A percentile compares a stretch with the other conserved stretches of the same genome.
Conservation (phyloP, 768 basidiomycete species). For the Strobilomyces confusus region DNA sequence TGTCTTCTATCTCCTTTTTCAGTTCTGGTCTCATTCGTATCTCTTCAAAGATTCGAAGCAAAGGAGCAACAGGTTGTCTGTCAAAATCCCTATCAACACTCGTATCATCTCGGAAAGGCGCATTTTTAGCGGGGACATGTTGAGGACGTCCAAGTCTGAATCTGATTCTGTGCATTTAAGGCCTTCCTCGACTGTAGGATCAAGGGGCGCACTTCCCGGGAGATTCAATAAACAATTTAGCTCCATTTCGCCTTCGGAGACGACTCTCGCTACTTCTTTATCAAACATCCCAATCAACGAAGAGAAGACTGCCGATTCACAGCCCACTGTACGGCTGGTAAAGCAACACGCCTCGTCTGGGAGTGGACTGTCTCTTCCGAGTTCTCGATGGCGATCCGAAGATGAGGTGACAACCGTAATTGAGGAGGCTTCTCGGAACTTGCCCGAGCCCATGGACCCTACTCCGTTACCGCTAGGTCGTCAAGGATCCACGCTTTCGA, state of each 20-base stretch:
- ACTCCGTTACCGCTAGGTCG: constrained; percentile 12
- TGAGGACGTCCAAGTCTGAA: constrained; percentile 19
- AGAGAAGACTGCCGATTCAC: constrained; percentile 8
- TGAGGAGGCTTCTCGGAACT: background rate
- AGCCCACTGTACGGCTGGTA: constrained; percentile 26
- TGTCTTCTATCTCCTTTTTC: constrained; percentile 47
- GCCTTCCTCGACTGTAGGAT: constrained; percentile 9
- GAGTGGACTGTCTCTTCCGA: constrained; percentile 6
- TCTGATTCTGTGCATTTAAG: constrained; percentile 16
- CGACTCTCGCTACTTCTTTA: constrained; percentile 19
- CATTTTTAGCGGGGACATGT: constrained; percentile 23
- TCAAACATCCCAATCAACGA: background rate
- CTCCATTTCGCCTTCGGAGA: constrained; percentile 26
- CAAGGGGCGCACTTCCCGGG: constrained; percentile 11
- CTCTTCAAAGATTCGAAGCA: constrained; percentile 48
- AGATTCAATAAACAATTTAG: constrained; percentile 6
- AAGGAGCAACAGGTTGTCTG: constrained; percentile 38
- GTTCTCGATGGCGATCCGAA: constrained; percentile 11
- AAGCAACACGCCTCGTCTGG: constrained; percentile 7
- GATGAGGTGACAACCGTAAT: constrained; percentile 9
- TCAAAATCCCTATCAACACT: constrained; percentile 29
- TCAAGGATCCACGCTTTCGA: constrained; percentile 13
- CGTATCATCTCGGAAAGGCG: constrained; percentile 27
- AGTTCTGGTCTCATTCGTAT: constrained; percentile 53
- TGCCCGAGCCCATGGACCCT: constrained; percentile 12